Conservation (phyloP, 2,329 filamentous ascomycete genomes). For the Penicillium griseofulvum region DNA sequence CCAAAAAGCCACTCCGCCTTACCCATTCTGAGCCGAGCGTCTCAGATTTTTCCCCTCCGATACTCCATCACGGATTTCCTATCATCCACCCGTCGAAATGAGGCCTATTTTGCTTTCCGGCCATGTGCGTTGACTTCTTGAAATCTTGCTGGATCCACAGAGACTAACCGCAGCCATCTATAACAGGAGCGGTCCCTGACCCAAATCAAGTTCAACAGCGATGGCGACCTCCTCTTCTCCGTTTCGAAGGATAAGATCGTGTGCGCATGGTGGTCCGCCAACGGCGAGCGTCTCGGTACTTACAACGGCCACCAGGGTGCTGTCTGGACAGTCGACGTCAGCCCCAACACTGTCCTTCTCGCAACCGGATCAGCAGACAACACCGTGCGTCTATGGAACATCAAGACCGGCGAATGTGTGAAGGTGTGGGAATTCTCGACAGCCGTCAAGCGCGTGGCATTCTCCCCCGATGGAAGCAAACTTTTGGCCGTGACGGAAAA, state of each 20-base stretch:
- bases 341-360: constrained; percentile 86
- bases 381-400: constrained; percentile 95
- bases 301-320: constrained; percentile 97
- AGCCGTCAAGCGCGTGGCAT: constrained; percentile 96
- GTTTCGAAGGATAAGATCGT: constrained; percentile 95
- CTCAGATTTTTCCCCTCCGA: constrained; percentile 11
- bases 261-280: constrained; percentile 95
- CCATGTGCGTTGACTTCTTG: constrained; percentile 60
- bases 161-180: constrained; percentile 23
- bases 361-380: constrained; percentile 97
- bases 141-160: constrained; percentile 22
- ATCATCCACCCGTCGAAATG: constrained; percentile 61
- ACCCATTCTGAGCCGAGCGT: constrained; percentile 25
- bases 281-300: constrained; percentile 94
- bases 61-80: constrained; percentile 16
- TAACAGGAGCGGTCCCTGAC: constrained; percentile 82
- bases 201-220: constrained; percentile 91
- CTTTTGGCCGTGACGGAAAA: constrained; percentile 96
- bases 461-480: constrained; percentile 87
- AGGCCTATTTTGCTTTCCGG: constrained; percentile 93
- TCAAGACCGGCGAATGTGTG: constrained; percentile 85
- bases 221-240: constrained; percentile 96
- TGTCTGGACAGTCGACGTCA: constrained; percentile 97
- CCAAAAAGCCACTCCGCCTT: constrained; percentile 22
- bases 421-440: constrained; percentile 98